Percentiles rank a stretch among this genome's conserved stretches.
These are phyloP conservation scores for Pholiota microspora DNA, from an alignment of 768 basidiomycete species.

Conservation along the genomic window DNA sequence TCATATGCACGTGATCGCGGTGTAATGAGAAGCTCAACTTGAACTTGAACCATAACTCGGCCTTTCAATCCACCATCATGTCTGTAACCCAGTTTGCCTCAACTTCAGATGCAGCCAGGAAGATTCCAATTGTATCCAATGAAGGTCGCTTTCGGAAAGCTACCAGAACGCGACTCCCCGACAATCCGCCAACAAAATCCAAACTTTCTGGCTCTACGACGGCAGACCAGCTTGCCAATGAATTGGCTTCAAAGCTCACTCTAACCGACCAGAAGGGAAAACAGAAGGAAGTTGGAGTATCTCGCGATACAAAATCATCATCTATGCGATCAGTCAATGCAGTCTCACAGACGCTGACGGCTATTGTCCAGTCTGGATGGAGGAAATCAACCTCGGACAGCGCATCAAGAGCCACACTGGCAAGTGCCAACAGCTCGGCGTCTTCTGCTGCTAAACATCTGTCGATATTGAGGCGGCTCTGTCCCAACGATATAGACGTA, in stretches of 20 bases:
- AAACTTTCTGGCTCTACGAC: slow-evolving; percentile 7
- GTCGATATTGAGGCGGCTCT: slow-evolving; percentile 40
- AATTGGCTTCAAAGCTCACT: slow-evolving; percentile 15
- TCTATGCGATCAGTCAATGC: slow-evolving; percentile 68
- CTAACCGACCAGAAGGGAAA: slow-evolving; percentile 27
- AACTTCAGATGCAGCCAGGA: neutral
- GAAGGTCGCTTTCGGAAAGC: neutral
- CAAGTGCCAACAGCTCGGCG: slow-evolving; percentile 33
- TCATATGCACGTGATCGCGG: no score
- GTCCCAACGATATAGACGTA: slow-evolving; percentile 54
- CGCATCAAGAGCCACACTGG: slow-evolving; percentile 26
- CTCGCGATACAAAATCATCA: slow-evolving; percentile 24
- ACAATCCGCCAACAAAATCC: slow-evolving; percentile 13
- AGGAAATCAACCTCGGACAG: slow-evolving; percentile 35
- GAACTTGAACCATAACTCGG: no score
- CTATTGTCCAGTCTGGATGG: slow-evolving; percentile 57
- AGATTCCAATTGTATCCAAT: no score
- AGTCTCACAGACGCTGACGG: slow-evolving; percentile 56
- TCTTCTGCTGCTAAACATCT: slow-evolving; percentile 45
- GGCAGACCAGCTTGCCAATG: slow-evolving; percentile 14
- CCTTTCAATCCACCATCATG: no score
- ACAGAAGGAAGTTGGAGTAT: slow-evolving; percentile 18
- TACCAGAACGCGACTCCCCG: neutral
- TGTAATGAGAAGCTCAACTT: no score
- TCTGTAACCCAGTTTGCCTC: neutral